Conservation (phyloP, 768 basidiomycete genomes). For the Rhodosporidiobolus sp. region DNA sequence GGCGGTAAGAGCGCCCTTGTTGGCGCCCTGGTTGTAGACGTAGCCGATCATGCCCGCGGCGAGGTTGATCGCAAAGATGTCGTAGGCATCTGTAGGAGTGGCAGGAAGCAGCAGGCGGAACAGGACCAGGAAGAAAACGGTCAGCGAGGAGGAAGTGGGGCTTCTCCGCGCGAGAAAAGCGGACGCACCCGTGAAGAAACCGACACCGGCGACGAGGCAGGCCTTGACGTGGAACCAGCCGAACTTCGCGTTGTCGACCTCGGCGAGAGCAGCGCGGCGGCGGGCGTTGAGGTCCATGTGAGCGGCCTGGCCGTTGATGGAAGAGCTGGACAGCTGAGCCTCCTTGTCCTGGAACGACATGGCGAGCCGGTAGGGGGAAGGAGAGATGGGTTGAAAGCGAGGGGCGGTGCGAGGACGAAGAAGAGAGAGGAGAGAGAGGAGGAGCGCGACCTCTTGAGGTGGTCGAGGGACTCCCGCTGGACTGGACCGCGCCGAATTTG, state of each 20-base stretch:
- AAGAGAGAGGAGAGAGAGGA: not conserved
- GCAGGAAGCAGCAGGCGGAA: too few relatives aligned
- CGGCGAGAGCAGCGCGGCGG: constrained; percentile 73
- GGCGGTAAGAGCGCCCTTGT: constrained; percentile 53
- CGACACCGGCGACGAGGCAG: constrained; percentile 66
- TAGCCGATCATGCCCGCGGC: constrained; percentile 78
- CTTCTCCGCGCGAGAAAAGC: constrained; percentile 20
- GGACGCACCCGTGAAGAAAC: constrained; percentile 84
- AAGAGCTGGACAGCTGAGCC: not conserved
- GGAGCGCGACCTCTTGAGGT: not conserved
- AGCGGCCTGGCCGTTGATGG: not conserved
- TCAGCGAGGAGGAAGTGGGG: constrained; percentile 15
- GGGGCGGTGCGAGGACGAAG: not conserved
- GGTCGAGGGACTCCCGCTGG: not conserved
- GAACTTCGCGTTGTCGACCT: constrained; percentile 82
- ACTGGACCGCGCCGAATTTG: not conserved
- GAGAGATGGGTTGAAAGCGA: not conserved
- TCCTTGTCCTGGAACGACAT: constrained; percentile 29
- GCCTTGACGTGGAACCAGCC: constrained; percentile 82
- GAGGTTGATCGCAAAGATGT: constrained; percentile 87
- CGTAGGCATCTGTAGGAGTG: constrained; percentile 54
- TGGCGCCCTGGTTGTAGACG: constrained; percentile 59
- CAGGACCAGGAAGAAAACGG: constrained; percentile 18
- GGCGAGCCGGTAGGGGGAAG: not conserved
- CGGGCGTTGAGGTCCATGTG: constrained; percentile 52